Evolutionary conservation across 139 green algal species (phyloP).

Genomic region (Coelastrella sp.): DNA sequence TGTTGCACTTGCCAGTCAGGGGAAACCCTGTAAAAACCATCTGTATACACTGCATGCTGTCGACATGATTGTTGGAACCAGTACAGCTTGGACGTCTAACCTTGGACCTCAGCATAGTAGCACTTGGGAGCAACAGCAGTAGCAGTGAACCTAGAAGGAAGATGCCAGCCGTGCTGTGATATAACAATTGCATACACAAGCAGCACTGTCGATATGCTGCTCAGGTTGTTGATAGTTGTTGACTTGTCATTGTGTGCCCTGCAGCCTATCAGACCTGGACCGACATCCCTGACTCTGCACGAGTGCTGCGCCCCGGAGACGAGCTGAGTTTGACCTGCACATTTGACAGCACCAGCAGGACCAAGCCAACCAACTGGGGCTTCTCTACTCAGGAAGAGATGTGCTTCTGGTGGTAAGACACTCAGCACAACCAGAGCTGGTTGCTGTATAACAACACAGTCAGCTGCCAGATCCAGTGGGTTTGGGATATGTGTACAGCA

Average conservation of each 20-base stretch:
- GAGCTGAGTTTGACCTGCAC: slow-evolving; percentile 18
- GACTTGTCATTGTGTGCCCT: neutral
- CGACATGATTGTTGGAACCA: too few relatives aligned
- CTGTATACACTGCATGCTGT: too few relatives aligned
- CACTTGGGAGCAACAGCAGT: too few relatives aligned
- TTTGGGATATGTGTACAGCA: neutral
- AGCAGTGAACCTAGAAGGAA: too few relatives aligned
- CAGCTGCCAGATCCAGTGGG: neutral
- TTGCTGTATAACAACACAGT: neutral
- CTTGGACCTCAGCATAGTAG: too few relatives aligned
- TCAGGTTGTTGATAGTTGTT: neutral
- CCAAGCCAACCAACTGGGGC: neutral
- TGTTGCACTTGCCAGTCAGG: too few relatives aligned
- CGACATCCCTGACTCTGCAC: neutral
- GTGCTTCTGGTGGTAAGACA: neutral
- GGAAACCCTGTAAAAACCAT: too few relatives aligned
- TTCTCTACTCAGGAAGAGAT: slow-evolving; percentile 26
- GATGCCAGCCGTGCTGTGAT: too few relatives aligned
- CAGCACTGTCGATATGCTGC: neutral
- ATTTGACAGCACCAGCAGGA: neutral
- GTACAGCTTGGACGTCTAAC: too few relatives aligned
- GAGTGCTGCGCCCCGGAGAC: neutral
- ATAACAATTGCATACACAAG: neutral
- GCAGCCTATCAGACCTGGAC: slow-evolving; percentile 15
- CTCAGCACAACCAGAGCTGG: neutral